phyloP scores from a whole-genome alignment of 257 asterid genomes.

The Solanum arcanum region DNA sequence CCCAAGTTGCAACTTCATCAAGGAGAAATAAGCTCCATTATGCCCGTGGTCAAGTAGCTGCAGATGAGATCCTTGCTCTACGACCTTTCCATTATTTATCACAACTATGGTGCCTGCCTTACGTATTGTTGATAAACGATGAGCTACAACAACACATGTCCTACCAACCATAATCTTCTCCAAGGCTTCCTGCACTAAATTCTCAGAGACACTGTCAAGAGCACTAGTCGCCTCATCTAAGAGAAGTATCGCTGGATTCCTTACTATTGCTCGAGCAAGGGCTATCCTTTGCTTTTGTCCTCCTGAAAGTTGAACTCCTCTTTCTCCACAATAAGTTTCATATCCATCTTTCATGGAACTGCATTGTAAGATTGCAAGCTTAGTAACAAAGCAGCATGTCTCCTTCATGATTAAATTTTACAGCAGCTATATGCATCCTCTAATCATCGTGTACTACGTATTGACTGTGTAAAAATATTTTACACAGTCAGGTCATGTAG shows the following conservation, averaged over 20 bases:
- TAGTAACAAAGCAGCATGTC: constrained; percentile 7
- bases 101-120: neutral
- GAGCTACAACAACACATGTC: constrained; percentile 40
- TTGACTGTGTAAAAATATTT: neutral
- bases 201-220: neutral
- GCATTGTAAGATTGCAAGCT: neutral
- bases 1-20: constrained; percentile 27
- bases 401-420: constrained; percentile 18
- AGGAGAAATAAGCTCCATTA: constrained; percentile 24
- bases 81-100: neutral
- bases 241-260: neutral
- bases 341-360: neutral
- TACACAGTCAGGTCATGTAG: neutral
- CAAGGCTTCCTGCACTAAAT: constrained; percentile 33
- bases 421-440: constrained; percentile 27
- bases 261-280: neutral
- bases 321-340: neutral
- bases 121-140: constrained; percentile 13
- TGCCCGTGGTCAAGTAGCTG: constrained; percentile 30
- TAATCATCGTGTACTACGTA: constrained; percentile 2
- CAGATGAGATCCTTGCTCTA: constrained; percentile 33
- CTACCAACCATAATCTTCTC: constrained; percentile 42
- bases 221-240: neutral
- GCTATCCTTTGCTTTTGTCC: neutral
- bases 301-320: neutral